Percentiles rank a stretch among this genome's conserved stretches.
phyloP scores from a whole-genome alignment of 2,329 filamentous ascomycete genomes.

The Aspergillus alliaceus region DNA sequence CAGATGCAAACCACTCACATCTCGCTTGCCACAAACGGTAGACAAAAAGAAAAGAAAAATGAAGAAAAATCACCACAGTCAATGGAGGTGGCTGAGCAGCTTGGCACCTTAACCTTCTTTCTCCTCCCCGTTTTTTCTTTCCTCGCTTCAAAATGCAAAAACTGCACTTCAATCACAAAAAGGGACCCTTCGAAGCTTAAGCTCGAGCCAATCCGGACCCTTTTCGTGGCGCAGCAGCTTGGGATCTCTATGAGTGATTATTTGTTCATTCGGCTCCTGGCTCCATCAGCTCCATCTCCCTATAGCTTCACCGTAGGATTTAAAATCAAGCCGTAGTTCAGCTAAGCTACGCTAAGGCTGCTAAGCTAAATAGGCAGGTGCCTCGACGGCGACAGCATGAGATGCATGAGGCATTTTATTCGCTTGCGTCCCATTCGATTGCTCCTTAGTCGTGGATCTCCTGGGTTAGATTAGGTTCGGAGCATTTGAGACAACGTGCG shows the following conservation, averaged over 20 bases:
- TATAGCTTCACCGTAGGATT: no score
- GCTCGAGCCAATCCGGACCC: slow-evolving; percentile 2
- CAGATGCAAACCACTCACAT: not conserved
- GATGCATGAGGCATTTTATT: not conserved
- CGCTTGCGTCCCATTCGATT: no score
- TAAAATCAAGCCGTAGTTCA: not conserved
- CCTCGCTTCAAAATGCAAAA: not conserved
- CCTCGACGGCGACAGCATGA: not conserved
- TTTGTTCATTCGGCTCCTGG: not conserved
- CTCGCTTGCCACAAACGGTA: slow-evolving; percentile 3
- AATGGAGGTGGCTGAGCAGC: not conserved
- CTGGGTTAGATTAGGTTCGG: not conserved
- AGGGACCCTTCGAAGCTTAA: slow-evolving; percentile 4
- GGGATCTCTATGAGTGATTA: not conserved
- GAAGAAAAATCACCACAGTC: not conserved
- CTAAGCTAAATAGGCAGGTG: slow-evolving; percentile 4
- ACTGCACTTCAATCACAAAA: no score
- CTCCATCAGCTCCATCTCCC: not conserved
- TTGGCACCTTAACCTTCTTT: not conserved
- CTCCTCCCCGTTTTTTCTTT: not conserved
- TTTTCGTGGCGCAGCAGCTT: slow-evolving; percentile 2
- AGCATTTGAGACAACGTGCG: no score
- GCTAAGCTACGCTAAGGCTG: slow-evolving; percentile 2
- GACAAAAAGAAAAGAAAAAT: not conserved
- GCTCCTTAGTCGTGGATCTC: not conserved